Evolutionary conservation across 495 filamentous ascomycete species (phyloP), one percentile per base, ranked within the genome.

Genomic region (Trichoderma gamsii): DNA sequence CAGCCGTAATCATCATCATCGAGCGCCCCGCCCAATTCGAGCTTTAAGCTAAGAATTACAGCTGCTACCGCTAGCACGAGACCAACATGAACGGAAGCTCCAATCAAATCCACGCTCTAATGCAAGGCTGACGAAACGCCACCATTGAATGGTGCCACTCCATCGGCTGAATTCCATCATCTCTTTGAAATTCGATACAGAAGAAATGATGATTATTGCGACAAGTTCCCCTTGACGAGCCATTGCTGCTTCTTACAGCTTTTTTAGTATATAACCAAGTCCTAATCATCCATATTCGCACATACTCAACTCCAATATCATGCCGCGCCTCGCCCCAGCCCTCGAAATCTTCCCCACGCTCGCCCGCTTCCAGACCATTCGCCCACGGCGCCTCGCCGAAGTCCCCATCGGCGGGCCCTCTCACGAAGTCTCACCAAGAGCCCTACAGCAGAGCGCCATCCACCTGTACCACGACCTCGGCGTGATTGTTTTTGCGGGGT

Each of bases 401-500:
- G 51, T 49, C 16, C 66, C 66, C 18, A 25, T 32, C n/a, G 43
- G 65, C 41, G 41, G 41, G 2, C 32, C 63, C 16, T n/a, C 32
- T 16, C n/a, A 16, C 63, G 23, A 12, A 6, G 35, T 41, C 63
- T 21, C 32, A 1, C 41, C 65, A 12, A 51, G 49, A 18, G 43
- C 27, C 16, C 15, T 51, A 4, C 43, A 66, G 41, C 27, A 41
- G 41, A 46, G 41, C 65, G 43, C 43, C 2, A 41, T 41, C 13
- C 65, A 66, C 25, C 15, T 66, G 15, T 66, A 66, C 41, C 65
- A 66, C 25, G 65, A 66, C 43, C 65, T 66, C 2, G 65, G 65
- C 1, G 65, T 51, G 43, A 18, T 66, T 4, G 65, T 49, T 4
- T 66, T 23, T 4, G 41, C 27, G 21, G 43, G 65, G n/a, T 44